These are phyloP conservation scores for Guadua angustifolia DNA, from an alignment of 176 grass and related monocot species.

Conservation along the genomic window DNA sequence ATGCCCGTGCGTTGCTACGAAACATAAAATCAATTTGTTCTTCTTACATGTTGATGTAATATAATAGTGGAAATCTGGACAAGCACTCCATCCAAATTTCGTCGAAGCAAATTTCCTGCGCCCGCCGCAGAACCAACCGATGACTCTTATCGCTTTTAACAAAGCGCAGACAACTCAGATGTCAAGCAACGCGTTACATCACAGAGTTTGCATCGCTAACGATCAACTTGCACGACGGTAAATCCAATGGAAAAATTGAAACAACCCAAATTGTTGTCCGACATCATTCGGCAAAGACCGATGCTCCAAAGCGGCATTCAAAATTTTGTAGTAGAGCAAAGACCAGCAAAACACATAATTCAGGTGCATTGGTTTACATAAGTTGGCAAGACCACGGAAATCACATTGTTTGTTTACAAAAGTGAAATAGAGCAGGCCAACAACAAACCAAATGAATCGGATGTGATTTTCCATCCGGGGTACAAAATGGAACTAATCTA, in stretches of 20 bases:
- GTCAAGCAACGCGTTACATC: too few species aligned
- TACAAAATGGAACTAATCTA: slow-evolving; percentile 49
- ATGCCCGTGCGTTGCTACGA: too few species aligned
- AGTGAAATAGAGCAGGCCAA: background rate
- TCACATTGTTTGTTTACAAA: too few species aligned
- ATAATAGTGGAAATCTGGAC: too few species aligned
- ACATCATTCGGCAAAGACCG: background rate
- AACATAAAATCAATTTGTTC: background rate
- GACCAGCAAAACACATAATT: background rate
- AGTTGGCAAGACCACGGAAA: too few species aligned
- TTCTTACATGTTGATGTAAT: background rate
- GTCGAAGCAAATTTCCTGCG: too few species aligned
- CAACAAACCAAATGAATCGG: slow-evolving; percentile 33
- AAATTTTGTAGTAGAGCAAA: background rate
- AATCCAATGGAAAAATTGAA: background rate
- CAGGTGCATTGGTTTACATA: too few species aligned
- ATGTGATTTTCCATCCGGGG: slow-evolving; percentile 20
- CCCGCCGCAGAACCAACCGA: too few species aligned
- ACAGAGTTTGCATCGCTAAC: background rate
- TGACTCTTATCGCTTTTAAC: too few species aligned
- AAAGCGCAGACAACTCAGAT: too few species aligned
- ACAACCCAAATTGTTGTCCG: background rate
- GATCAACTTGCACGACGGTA: background rate
- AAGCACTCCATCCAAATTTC: too few species aligned
- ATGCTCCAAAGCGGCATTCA: background rate